Base-by-base conservation (phyloP, 768 basidiomycete genomes). In the Chlorophyllum brunneum region DNA sequence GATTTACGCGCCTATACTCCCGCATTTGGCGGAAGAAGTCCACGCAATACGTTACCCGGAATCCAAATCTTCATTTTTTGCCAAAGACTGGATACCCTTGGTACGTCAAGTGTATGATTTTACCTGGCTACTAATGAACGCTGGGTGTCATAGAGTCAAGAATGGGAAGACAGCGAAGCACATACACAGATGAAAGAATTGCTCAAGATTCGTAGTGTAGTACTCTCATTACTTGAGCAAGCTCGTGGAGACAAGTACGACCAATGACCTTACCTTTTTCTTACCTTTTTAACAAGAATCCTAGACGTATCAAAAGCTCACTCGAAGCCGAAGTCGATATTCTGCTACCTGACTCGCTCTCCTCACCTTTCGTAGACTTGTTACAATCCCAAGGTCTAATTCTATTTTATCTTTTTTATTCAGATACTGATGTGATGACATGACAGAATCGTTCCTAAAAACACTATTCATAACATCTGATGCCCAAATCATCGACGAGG, bases 11-110 rank as follows among this genome's bases (percentile, higher is more conserved):
- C 95, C 95, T 0, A 83, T 98, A 23, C 73, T 92, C 2, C 95
- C 95, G 7, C 89, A 95, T 62, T 78, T 97, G 4, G 88, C 92
- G 0, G 94, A 97, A 67, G 95, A 98, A 66, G 81, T 95, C 50
- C 78, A 89, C 59, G 74, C 78, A 24, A 68, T 73, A 20, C 58
- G 65, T 64, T 64, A 69, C 41, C 58, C 62, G 4, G 63, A 72
- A 33, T 41, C 49, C 26, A 63, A 58, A 0, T 64, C 63, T 0
- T 94, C 91, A 0, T 76, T 90, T n/a, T 95, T 94, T 61, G 71
- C 72, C 55, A 74, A 70, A 2, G 70, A 68, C n/a, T 95, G 93
- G 93, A 62, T 58, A 38, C 77, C 81, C 20, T 61, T 90, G 54
- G 93, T 92, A 59, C 29, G 84, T 27, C 11, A 30, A 10, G 5